These are phyloP conservation scores for Arachnomyces sp. DNA, from an alignment of 2,329 filamentous ascomycete genomes.

Conservation along the genomic window DNA sequence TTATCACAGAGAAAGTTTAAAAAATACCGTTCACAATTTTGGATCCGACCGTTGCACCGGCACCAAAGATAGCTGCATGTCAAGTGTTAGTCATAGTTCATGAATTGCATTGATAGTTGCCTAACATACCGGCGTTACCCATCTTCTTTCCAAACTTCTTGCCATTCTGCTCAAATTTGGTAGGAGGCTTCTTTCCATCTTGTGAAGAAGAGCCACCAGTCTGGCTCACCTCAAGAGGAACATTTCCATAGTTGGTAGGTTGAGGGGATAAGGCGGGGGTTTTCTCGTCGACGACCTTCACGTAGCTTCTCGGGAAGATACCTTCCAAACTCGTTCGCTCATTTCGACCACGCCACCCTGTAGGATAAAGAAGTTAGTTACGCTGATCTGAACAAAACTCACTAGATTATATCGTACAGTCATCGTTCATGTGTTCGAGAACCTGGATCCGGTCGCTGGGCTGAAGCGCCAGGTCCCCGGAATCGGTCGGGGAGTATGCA, in stretches of 20 bases:
- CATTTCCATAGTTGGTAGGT: slow-evolving; percentile 45
- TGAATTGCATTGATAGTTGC: no score
- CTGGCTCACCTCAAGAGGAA: slow-evolving; percentile 68
- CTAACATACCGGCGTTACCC: slow-evolving; percentile 53
- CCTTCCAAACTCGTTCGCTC: slow-evolving; percentile 73
- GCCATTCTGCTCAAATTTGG: slow-evolving; percentile 64
- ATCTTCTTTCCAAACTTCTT: slow-evolving; percentile 98
- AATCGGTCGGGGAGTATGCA: slow-evolving; percentile 69
- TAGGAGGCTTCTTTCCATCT: slow-evolving; percentile 38
- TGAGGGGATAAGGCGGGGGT: slow-evolving; percentile 31
- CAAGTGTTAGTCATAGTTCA: no score
- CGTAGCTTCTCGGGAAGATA: slow-evolving; percentile 92
- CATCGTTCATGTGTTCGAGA: slow-evolving; percentile 86
- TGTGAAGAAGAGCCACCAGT: slow-evolving; percentile 27
- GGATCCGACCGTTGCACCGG: slow-evolving; percentile 80
- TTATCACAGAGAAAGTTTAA: slow-evolving; percentile 36
- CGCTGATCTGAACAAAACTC: slow-evolving; percentile 1
- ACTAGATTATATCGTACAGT: slow-evolving; percentile 49
- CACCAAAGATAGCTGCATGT: slow-evolving; percentile 68
- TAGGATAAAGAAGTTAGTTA: slow-evolving; percentile 4
- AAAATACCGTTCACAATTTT: slow-evolving; percentile 90
- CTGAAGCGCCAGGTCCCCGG: slow-evolving; percentile 72
- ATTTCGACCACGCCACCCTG: slow-evolving; percentile 75
- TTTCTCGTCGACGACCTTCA: slow-evolving; percentile 61
- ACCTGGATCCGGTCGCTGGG: slow-evolving; percentile 74